phyloP scores from a whole-genome alignment of 768 basidiomycete species.

The Tricholoma terreum region DNA sequence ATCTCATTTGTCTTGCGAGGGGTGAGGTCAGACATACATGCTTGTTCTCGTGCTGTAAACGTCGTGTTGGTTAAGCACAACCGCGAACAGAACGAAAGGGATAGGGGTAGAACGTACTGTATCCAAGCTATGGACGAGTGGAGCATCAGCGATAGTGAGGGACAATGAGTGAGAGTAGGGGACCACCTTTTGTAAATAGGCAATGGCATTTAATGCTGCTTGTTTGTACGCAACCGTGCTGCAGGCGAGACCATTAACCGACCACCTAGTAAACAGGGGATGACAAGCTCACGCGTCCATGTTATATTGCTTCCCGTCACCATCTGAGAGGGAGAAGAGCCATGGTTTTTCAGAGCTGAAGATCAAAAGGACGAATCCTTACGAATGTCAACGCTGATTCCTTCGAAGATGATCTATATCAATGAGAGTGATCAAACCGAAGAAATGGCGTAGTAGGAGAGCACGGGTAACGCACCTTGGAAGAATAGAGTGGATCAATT shows the following conservation, averaged over 20 bases:
- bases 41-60: conserved; percentile 66
- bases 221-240: conserved; percentile 79
- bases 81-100: background rate
- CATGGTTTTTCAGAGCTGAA: too few relatives aligned
- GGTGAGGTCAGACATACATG: conserved; percentile 40
- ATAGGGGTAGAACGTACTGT: conserved; percentile 48
- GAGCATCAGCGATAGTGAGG: conserved; percentile 1
- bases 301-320: conserved; percentile 70
- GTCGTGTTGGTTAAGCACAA: background rate
- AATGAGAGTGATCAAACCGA: conserved; percentile 1
- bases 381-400: conserved; percentile 71
- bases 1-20: background rate
- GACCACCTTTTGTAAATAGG: conserved; percentile 63
- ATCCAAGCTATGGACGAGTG: conserved; percentile 50
- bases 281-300: conserved; percentile 62
- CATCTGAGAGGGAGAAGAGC: conserved; percentile 38
- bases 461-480: conserved; percentile 43
- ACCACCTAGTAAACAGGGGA: background rate
- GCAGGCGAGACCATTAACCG: background rate
- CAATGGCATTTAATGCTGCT: conserved; percentile 73
- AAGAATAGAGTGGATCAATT: conserved; percentile 69
- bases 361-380: conserved; percentile 17
- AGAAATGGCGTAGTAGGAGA: background rate
- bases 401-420: conserved; percentile 65
- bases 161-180: background rate